A percentile compares a stretch with the other conserved stretches of the same genome.
Conservation (phyloP, 2,329 filamentous ascomycete genomes). For the Davidsoniella neocaledoniae region DNA sequence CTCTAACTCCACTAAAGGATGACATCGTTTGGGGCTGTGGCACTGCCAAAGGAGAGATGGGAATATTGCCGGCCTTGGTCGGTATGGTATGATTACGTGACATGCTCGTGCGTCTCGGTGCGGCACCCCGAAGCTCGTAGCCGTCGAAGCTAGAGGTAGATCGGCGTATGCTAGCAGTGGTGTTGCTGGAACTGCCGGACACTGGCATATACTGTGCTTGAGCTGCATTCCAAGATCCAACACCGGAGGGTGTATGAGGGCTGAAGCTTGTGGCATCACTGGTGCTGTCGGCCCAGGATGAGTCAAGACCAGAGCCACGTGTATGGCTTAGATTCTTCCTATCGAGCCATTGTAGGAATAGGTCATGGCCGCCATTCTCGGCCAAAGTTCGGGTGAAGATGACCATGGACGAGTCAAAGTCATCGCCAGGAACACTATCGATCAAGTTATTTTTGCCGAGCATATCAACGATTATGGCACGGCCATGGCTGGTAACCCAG, state of each 20-base stretch:
- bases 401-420: neutral
- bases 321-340: neutral
- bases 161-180: neutral
- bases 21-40: neutral
- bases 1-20: neutral
- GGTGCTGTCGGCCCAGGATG: no score
- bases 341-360: neutral
- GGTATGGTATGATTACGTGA: constrained; percentile 6
- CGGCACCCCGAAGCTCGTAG: neutral
- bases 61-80: neutral
- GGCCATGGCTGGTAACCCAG: neutral
- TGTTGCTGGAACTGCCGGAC: no score
- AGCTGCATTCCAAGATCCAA: neutral
- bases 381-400: constrained; percentile 3
- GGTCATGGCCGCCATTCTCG: constrained; percentile 1
- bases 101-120: constrained; percentile 8
- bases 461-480: neutral
- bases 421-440: neutral
- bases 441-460: neutral
- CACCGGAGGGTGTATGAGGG: constrained; percentile 4
- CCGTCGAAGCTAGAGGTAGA: neutral
- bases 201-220: no score
- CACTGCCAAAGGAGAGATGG: neutral
- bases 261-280: constrained; percentile 4
- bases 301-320: neutral